A percentile compares a stretch with the other conserved stretches of the same genome.
phyloP scores from a whole-genome alignment of 306 rosid species.

The Ceratonia siliqua region DNA sequence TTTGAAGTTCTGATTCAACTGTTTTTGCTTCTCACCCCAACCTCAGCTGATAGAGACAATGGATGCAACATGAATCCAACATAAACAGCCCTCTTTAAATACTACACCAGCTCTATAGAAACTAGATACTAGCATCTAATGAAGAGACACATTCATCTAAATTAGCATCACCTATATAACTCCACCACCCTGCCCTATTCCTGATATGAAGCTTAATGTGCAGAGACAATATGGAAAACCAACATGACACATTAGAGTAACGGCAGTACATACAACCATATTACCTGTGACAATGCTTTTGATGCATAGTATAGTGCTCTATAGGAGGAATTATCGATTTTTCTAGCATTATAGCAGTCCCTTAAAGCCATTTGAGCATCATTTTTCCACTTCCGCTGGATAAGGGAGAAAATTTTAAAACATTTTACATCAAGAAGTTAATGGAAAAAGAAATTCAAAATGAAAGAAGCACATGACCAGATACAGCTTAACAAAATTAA shows the following conservation, averaged over 20 bases:
- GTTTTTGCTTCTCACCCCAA: slow-evolving; percentile 7
- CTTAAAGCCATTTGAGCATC: slow-evolving; percentile 91
- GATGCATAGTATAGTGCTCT: slow-evolving; percentile 71
- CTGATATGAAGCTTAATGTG: slow-evolving; percentile 15
- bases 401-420: slow-evolving; percentile 19
- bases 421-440: slow-evolving; percentile 18
- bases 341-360: slow-evolving; percentile 81
- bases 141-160: neutral
- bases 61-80: slow-evolving; percentile 23
- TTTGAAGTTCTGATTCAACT: neutral
- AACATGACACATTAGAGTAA: neutral
- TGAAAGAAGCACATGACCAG: slow-evolving; percentile 16
- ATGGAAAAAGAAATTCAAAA: slow-evolving; percentile 1
- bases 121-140: neutral
- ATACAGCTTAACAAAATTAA: slow-evolving; percentile 27
- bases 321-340: slow-evolving; percentile 60
- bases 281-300: slow-evolving; percentile 92
- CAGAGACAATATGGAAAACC: slow-evolving; percentile 5
- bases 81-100: neutral
- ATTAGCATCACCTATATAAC: slow-evolving; percentile 18
- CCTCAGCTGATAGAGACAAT: neutral
- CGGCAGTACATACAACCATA: slow-evolving; percentile 25
- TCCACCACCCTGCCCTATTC: neutral
- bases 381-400: slow-evolving; percentile 96
- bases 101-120: neutral